Conservation (phyloP, 305 asterid species). For the Caryopteris hybrid region DNA sequence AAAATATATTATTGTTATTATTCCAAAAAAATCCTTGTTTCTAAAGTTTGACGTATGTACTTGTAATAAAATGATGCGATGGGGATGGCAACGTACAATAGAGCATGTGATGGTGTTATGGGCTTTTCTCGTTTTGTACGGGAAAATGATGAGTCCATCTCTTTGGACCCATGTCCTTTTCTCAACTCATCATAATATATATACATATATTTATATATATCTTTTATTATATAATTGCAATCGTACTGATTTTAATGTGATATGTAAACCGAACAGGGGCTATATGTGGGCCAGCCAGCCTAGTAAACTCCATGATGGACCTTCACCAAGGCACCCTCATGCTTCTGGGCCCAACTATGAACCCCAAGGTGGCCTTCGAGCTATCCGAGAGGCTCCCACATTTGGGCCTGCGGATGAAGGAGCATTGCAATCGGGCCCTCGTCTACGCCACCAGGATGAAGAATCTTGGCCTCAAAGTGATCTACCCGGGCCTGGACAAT, state of each 20-base stretch:
- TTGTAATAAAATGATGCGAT: no score
- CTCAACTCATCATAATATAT: neutral
- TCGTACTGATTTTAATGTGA: no score
- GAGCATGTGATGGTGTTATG: neutral
- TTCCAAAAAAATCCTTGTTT: no score
- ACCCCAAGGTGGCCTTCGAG: constrained; percentile 75
- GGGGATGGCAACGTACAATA: neutral
- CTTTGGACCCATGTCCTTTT: neutral
- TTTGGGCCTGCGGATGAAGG: constrained; percentile 70
- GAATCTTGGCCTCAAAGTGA: constrained; percentile 58
- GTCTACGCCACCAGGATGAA: constrained; percentile 52
- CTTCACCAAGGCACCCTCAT: constrained; percentile 74
- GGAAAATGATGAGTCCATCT: neutral
- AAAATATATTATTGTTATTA: no score
- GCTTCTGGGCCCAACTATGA: constrained; percentile 89
- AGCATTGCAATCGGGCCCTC: constrained; percentile 62
- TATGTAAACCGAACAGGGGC: constrained; percentile 46
- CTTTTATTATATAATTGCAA: no score
- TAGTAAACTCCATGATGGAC: constrained; percentile 84
- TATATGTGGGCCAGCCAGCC: constrained; percentile 71
- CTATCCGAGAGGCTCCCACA: constrained; percentile 75
- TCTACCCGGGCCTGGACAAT: constrained; percentile 65
- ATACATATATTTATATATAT: no score
- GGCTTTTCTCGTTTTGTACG: neutral
- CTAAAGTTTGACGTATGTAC: no score